A percentile compares a stretch with the other conserved stretches of the same genome.
phyloP scores from a whole-genome alignment of 805 yeast genomes.

The Wickerhamomyces xylosicus region DNA sequence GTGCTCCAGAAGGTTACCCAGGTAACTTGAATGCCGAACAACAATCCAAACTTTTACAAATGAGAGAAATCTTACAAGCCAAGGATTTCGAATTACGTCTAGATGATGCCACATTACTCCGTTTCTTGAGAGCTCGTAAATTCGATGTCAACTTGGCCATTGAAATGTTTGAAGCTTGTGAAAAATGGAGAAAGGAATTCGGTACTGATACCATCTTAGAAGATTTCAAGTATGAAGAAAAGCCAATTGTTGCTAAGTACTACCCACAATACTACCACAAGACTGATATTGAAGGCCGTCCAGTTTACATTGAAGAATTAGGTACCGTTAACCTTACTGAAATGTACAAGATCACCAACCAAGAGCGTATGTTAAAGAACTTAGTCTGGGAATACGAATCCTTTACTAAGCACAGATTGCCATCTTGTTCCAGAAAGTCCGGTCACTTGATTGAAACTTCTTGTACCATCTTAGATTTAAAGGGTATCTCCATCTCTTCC shows the following conservation, averaged over 20 bases:
- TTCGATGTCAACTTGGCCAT: conserved; percentile 74
- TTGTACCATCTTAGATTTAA: conserved; percentile 90
- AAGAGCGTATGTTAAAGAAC: conserved; percentile 92
- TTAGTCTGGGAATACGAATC: conserved; percentile 97
- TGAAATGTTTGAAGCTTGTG: conserved; percentile 79
- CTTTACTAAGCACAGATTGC: conserved; percentile 72
- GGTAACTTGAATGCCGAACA: conserved; percentile 71
- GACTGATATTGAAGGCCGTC: conserved; percentile 95
- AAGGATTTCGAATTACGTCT: conserved; percentile 67
- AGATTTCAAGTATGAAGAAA: conserved; percentile 90
- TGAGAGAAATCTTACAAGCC: conserved; percentile 47
- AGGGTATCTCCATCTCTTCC: conserved; percentile 80
- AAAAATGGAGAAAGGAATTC: conserved; percentile 81
- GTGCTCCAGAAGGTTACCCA: conserved; percentile 65
- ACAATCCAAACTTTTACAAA: conserved; percentile 41
- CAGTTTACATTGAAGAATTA: conserved; percentile 87
- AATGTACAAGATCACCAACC: conserved; percentile 88
- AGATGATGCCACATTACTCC: conserved; percentile 75
- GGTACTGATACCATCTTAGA: conserved; percentile 80
- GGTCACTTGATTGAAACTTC: conserved; percentile 85
- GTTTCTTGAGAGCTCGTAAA: conserved; percentile 93
- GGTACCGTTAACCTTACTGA: conserved; percentile 85
- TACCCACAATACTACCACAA: conserved; percentile 98
- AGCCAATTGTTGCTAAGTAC: conserved; percentile 75
- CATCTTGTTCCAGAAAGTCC: conserved; percentile 84